Percentiles rank a stretch among this genome's conserved stretches.
These are phyloP conservation scores for Gomphus bonarii DNA, from an alignment of 1,284 basidiomycete species.

Conservation along the genomic window DNA sequence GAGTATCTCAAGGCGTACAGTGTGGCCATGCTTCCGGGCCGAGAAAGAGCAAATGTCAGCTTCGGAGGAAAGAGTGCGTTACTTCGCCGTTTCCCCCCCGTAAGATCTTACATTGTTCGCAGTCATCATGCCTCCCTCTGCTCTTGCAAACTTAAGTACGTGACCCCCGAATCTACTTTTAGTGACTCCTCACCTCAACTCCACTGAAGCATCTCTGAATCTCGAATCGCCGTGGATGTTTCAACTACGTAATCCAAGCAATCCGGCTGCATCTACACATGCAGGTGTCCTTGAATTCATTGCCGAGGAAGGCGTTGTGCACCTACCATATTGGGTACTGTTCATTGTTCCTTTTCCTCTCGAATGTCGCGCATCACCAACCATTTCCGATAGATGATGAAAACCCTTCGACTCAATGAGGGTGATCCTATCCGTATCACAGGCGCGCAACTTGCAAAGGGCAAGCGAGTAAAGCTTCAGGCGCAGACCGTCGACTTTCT, in stretches of 20 bases:
- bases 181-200: background rate
- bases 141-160: conserved; percentile 75
- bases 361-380: background rate
- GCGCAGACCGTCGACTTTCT: conserved; percentile 93
- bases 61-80: conserved; percentile 94
- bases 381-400: conserved; percentile 80
- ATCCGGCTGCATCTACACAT: conserved; percentile 83
- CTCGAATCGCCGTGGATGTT: conserved; percentile 95
- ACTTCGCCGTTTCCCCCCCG: conserved; percentile 12
- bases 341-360: background rate
- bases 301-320: conserved; percentile 91
- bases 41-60: conserved; percentile 77
- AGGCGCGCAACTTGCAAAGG: conserved; percentile 83
- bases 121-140: conserved; percentile 98
- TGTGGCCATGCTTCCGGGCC: conserved; percentile 75
- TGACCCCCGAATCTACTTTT: conserved; percentile 1
- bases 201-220: conserved; percentile 59
- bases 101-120: background rate
- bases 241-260: conserved; percentile 83
- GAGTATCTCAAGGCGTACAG: conserved; percentile 82
- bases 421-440: conserved; percentile 93
- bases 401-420: conserved; percentile 83
- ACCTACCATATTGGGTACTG: conserved; percentile 86
- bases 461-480: conserved; percentile 94
- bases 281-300: conserved; percentile 99